Percentiles rank a stretch among this genome's conserved stretches.
These are phyloP conservation scores for Pyrrhoderma noxium DNA, from an alignment of 1,284 basidiomycete species.

Conservation along the genomic window DNA sequence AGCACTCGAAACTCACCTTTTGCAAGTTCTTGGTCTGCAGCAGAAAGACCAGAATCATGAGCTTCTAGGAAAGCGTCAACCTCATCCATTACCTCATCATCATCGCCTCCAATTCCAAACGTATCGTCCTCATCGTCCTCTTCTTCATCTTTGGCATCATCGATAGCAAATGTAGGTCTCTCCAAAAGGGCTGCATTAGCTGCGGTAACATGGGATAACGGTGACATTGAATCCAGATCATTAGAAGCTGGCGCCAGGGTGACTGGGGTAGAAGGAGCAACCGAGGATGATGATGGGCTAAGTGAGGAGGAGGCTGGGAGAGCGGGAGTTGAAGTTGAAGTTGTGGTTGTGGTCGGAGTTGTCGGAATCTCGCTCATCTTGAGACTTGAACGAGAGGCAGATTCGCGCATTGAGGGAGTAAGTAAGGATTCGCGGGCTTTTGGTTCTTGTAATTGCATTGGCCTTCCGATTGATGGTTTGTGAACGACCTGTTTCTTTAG, in stretches of 20 bases:
- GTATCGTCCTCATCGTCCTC: constrained; percentile 60
- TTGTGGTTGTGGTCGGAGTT: constrained; percentile 21
- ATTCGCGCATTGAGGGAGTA: constrained; percentile 56
- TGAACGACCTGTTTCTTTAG: constrained; percentile 48
- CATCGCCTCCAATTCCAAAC: constrained; percentile 36
- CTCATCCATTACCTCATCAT: constrained; percentile 83
- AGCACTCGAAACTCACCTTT: constrained; percentile 56
- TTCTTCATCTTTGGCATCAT: constrained; percentile 81
- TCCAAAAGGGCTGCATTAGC: constrained; percentile 84
- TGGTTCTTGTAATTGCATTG: constrained; percentile 76
- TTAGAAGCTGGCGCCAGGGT: neutral
- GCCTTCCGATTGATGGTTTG: constrained; percentile 79
- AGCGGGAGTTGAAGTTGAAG: constrained; percentile 26
- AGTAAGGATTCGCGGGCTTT: constrained; percentile 84
- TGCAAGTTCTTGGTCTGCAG: constrained; percentile 78
- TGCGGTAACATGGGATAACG: constrained; percentile 63
- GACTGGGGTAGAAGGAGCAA: constrained; percentile 11
- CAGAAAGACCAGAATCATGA: constrained; percentile 79
- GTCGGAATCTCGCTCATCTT: constrained; percentile 20
- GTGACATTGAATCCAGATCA: constrained; percentile 31
- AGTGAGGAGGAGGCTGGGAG: constrained; percentile 21
- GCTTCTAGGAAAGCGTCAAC: constrained; percentile 91
- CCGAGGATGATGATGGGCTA: constrained; percentile 13
- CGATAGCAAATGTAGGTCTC: constrained; percentile 87
- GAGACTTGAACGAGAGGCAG: constrained; percentile 49